Percentiles rank a stretch among this genome's conserved stretches.
phyloP scores from a whole-genome alignment of 345 rosid genomes.

The Salix viminalis region DNA sequence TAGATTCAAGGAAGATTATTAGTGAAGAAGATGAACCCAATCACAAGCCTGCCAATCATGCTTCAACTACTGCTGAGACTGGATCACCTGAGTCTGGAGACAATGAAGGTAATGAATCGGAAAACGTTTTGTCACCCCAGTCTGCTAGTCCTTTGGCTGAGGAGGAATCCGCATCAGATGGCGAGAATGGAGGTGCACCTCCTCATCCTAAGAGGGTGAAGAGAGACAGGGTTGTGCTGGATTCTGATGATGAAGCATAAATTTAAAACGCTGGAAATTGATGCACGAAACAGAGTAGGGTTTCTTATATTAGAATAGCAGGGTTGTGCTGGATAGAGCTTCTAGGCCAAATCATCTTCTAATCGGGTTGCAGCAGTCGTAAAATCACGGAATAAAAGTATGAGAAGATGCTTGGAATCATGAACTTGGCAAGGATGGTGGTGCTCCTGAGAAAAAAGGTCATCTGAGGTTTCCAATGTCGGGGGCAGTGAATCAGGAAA shows the following conservation, averaged over 20 bases:
- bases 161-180: conserved; percentile 35
- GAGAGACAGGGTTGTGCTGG: conserved; percentile 47
- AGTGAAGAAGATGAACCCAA: conserved; percentile 33
- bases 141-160: conserved; percentile 25
- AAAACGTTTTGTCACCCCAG: conserved; percentile 23
- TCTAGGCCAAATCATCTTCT: no score
- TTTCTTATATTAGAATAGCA: background rate
- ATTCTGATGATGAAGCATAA: conserved; percentile 50
- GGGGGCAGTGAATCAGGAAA: no score
- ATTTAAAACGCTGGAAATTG: background rate
- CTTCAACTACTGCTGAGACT: conserved; percentile 19
- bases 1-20: conserved; percentile 30
- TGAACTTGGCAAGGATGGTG: no score
- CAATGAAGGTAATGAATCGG: conserved; percentile 28
- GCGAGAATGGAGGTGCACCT: conserved; percentile 24
- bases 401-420: no score
- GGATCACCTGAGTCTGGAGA: conserved; percentile 36
- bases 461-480: no score
- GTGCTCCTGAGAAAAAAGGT: no score
- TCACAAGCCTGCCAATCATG: conserved; percentile 16
- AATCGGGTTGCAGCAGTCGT: no score
- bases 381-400: no score
- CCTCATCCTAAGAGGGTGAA: conserved; percentile 37
- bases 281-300: background rate
- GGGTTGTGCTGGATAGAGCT: no score